Percentiles rank a stretch among this genome's conserved stretches.
These are phyloP conservation scores for Geosmithia morbida DNA, from an alignment of 2,329 filamentous ascomycete genomes.

Conservation along the genomic window DNA sequence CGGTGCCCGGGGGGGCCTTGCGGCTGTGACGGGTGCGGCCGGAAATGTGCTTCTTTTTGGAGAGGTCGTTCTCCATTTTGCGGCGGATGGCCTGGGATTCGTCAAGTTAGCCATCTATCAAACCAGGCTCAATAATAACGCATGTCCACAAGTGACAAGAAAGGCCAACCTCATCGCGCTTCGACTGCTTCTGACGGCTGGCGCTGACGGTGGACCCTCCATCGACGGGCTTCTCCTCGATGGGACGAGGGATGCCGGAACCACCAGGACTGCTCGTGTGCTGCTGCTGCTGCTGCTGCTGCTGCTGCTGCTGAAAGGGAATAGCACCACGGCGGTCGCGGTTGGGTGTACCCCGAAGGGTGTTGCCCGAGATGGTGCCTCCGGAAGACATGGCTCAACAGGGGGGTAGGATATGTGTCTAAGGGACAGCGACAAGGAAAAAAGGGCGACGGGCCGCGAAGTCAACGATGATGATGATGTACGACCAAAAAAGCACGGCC, in stretches of 20 bases:
- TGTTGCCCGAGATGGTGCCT: conserved; percentile 2
- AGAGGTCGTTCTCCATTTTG: conserved; percentile 95
- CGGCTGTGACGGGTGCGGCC: conserved; percentile 69
- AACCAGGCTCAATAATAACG: too few relatives aligned
- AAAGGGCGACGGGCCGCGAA: conserved; percentile 1
- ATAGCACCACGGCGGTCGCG: conserved; percentile 3
- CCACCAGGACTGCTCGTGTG: conserved; percentile 38
- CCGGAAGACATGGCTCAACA: conserved; percentile 3
- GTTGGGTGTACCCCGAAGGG: conserved; percentile 3
- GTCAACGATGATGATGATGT: neutral
- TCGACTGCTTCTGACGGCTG: conserved; percentile 90
- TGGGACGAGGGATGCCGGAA: conserved; percentile 58
- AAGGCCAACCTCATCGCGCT: conserved; percentile 82
- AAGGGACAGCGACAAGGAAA: neutral
- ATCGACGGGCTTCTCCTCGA: conserved; percentile 45
- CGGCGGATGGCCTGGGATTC: conserved; percentile 71
- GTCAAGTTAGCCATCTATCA: neutral
- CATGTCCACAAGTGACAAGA: too few relatives aligned
- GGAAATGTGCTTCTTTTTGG: conserved; percentile 82
- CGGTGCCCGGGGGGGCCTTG: conserved; percentile 91
- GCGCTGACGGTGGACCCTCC: conserved; percentile 64
- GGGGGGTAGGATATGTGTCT: neutral
- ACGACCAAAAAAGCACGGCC: neutral
- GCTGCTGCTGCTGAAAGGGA: conserved; percentile 1
- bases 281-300: neutral